phyloP scores from a whole-genome alignment of 768 basidiomycete species.

The Hydnum rufescens region DNA sequence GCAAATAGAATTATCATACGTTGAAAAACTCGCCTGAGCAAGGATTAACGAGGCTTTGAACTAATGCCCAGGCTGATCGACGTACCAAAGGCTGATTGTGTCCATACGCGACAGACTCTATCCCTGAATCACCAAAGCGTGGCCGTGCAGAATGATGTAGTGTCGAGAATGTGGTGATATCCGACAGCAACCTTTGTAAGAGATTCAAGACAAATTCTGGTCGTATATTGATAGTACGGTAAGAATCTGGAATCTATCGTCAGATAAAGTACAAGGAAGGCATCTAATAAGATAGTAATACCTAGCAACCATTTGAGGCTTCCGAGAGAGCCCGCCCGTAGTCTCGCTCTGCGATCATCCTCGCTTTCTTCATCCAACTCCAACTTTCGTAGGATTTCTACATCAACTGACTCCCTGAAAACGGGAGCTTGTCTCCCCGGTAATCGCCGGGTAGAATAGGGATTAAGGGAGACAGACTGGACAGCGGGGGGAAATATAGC shows the following conservation, averaged over 20 bases:
- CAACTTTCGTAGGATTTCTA: background rate
- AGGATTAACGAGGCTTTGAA: slow-evolving; percentile 24
- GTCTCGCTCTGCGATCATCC: slow-evolving; percentile 43
- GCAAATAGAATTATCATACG: no score
- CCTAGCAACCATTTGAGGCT: slow-evolving; percentile 43
- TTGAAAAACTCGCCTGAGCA: no score
- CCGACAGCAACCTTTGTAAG: background rate
- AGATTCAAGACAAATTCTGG: background rate
- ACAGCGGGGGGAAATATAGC: slow-evolving; percentile 38
- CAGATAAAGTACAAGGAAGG: background rate
- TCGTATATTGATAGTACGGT: background rate
- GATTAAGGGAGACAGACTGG: background rate
- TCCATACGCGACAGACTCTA: slow-evolving; percentile 25
- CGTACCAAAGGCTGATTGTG: slow-evolving; percentile 51
- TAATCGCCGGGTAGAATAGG: background rate
- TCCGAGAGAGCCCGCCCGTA: slow-evolving; percentile 50
- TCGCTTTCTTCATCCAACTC: slow-evolving; percentile 53
- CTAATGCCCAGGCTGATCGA: slow-evolving; percentile 42
- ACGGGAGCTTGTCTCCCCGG: no score
- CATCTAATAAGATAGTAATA: slow-evolving; percentile 15
- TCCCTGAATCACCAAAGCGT: background rate
- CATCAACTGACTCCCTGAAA: background rate
- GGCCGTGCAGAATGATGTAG: background rate
- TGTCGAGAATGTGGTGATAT: background rate
- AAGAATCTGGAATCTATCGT: background rate